Evolutionary conservation across 177 flowering plant genomes (phyloP).

Genomic region (Tripterygium wilfordii): DNA sequence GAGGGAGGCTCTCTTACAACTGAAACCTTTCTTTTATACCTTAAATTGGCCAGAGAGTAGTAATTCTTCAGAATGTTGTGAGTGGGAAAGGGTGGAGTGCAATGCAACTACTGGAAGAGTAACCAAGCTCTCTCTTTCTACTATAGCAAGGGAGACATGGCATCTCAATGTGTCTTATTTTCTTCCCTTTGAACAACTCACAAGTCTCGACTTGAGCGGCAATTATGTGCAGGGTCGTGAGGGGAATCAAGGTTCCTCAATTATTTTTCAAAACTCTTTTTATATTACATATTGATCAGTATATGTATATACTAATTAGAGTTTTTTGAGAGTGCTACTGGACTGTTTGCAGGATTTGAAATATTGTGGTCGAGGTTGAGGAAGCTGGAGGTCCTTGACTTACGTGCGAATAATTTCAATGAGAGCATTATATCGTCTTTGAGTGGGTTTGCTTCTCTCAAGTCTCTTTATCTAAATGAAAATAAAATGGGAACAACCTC

Average conservation of each 20-base stretch:
- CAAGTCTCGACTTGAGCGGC: background rate
- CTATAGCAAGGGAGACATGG: background rate
- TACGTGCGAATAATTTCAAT: background rate
- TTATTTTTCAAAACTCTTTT: too few relatives aligned
- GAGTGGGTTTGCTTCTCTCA: too few relatives aligned
- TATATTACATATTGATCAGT: too few relatives aligned
- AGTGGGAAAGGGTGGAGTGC: slow-evolving; percentile 2
- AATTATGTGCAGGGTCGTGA: background rate
- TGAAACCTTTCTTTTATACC: background rate
- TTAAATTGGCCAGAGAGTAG: background rate
- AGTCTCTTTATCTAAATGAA: too few relatives aligned
- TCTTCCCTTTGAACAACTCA: slow-evolving; percentile 6
- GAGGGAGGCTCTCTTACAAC: too few relatives aligned
- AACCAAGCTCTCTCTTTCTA: background rate
- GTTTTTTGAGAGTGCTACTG: background rate
- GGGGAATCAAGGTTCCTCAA: background rate
- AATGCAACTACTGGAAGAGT: background rate
- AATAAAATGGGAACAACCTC: too few relatives aligned
- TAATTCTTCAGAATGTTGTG: background rate
- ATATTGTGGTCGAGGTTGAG: background rate
- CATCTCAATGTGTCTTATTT: slow-evolving; percentile 3
- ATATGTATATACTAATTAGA: background rate
- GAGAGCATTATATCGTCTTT: background rate
- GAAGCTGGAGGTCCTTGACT: background rate
- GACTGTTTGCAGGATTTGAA: background rate